Conservation (phyloP, 1,284 basidiomycete species). For the Ganoderma multipileum region DNA sequence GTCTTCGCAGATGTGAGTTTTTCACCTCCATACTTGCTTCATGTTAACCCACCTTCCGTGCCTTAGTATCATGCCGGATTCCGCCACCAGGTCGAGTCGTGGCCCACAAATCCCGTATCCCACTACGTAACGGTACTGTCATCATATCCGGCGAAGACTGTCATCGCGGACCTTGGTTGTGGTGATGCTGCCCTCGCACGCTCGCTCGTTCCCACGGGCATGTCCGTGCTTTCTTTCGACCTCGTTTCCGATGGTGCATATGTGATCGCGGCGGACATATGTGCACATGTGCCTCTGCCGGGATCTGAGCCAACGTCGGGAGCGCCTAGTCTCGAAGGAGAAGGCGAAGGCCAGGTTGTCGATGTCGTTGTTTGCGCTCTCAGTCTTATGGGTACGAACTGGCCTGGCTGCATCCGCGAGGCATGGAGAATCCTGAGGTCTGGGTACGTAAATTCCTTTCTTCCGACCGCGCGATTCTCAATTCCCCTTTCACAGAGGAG, state of each 20-base stretch:
- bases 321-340: slow-evolving; percentile 31
- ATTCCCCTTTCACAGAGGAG: slow-evolving; percentile 61
- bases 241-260: slow-evolving; percentile 77
- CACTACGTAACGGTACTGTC: slow-evolving; percentile 73
- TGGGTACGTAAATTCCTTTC: slow-evolving; percentile 61
- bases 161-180: slow-evolving; percentile 95
- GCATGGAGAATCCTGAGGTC: slow-evolving; percentile 86
- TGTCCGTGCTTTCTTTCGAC: slow-evolving; percentile 83
- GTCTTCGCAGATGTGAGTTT: slow-evolving; percentile 77
- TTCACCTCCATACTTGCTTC: background rate
- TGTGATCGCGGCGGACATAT: slow-evolving; percentile 84
- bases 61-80: slow-evolving; percentile 90
- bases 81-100: slow-evolving; percentile 86
- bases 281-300: slow-evolving; percentile 76
- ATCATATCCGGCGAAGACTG: slow-evolving; percentile 65
- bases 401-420: slow-evolving; percentile 90
- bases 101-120: slow-evolving; percentile 91
- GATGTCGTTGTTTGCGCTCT: slow-evolving; percentile 95
- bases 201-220: slow-evolving; percentile 70
- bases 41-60: background rate
- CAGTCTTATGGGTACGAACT: slow-evolving; percentile 97
- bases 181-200: slow-evolving; percentile 92
- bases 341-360: slow-evolving; percentile 74
- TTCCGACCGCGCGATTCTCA: slow-evolving; percentile 10
- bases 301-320: slow-evolving; percentile 63